These are phyloP conservation scores for Colletotrichum neosansevieriae DNA, from an alignment of 2,329 filamentous ascomycete genomes.

Conservation along the genomic window DNA sequence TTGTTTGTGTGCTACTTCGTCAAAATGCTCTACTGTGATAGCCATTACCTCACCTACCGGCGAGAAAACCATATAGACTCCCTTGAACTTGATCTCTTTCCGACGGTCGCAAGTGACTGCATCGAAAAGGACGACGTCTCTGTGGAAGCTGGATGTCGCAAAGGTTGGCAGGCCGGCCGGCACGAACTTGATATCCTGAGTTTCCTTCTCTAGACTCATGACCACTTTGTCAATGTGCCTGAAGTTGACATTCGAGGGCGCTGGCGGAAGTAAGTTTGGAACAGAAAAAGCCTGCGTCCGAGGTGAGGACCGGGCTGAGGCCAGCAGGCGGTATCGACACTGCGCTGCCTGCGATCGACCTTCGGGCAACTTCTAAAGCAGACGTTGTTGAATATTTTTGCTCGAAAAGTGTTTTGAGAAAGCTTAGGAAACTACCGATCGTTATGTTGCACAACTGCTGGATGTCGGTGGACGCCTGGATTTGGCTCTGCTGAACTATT, in stretches of 20 bases:
- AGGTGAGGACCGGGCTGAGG: neutral
- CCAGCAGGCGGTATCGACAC: neutral
- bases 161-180: conserved; percentile 15
- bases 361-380: neutral
- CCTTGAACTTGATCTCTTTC: conserved; percentile 22
- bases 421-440: conserved; percentile 5
- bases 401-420: conserved; percentile 16
- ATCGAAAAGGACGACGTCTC: conserved; percentile 30
- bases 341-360: conserved; percentile 2
- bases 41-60: conserved; percentile 24
- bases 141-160: conserved; percentile 33
- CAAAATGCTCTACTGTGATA: conserved; percentile 21
- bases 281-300: neutral
- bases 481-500: neutral
- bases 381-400: conserved; percentile 11
- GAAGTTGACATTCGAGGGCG: conserved; percentile 16
- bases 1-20: neutral
- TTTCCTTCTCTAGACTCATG: conserved; percentile 35
- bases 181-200: conserved; percentile 28
- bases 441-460: neutral
- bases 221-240: conserved; percentile 25
- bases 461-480: neutral
- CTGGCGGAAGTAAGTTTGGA: neutral
- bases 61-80: conserved; percentile 28
- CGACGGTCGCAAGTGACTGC: neutral